Base-by-base conservation (phyloP, 495 filamentous ascomycete genomes). In the Talaromyces liani region DNA sequence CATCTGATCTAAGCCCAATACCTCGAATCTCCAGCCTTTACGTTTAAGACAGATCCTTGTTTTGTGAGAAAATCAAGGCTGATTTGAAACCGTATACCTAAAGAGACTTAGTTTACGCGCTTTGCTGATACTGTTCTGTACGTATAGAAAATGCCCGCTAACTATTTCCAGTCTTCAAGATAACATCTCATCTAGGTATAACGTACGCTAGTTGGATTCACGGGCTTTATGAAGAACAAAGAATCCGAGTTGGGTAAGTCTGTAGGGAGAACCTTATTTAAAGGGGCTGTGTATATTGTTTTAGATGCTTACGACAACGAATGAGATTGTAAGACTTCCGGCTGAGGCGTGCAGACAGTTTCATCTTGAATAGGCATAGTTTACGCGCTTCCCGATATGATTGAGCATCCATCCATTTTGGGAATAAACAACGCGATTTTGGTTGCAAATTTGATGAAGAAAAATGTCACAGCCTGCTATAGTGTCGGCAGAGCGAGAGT, bases 91-190 rank as follows among this genome's bases (percentile, higher is more conserved):
- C 14, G 9, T 14, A 33, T 58, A n/a, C 31, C 55, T 58, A 58
- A 58, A 58, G 9, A 31, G 55, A 58, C 20, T n/a, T 58, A 58
- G 55, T 58, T 58, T 58, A 58, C 55, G 55, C 22, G 55, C 55
- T 27, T 58, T 58, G 25, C 36, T 16, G 14, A 41, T 41, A 41
- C 36, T 41, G 14, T 5, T 41, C 36, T 16, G 14, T 41, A n/a
- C 36, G 36, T 16, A 41, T 41, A 16, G 36, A 41, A 41, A 16
- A 16, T 41, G 4, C 4, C 14, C 12, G 14, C 14, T 41, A 41
- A 41, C 12, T 9, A 41, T 3, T 41, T 41, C 9, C 12, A 41
- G 36, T 41, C 14, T 41, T 5, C 36, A 16, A 33, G 55, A 27
- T 16, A 12, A 29, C 4, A 58, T 58, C 55, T n/a, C 25, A 33